Evolutionary conservation across 75 land plant genomes (phyloP).

Genomic region (Selaginella moellendorffii): DNA sequence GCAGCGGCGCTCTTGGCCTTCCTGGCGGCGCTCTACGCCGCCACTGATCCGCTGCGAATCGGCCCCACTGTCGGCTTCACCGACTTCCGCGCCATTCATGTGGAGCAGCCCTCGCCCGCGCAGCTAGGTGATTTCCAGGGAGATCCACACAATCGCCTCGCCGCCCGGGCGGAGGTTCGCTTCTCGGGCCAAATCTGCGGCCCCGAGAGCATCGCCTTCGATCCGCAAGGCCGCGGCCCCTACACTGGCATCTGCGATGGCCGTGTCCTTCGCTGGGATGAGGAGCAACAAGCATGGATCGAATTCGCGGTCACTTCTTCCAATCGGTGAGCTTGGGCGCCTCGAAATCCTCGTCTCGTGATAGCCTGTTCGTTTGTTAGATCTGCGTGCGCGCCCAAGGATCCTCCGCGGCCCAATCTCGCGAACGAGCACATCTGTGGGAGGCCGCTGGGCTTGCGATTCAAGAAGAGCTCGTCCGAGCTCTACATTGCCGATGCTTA

Average conservation of each 20-base stretch:
- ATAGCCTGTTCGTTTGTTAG: neutral
- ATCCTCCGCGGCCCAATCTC: slow-evolving; percentile 30
- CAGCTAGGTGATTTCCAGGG: neutral
- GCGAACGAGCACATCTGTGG: slow-evolving; percentile 46
- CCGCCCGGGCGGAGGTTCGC: neutral
- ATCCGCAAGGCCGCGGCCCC: slow-evolving; percentile 58
- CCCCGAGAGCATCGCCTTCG: slow-evolving; percentile 85
- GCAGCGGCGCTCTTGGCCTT: neutral
- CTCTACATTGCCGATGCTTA: slow-evolving; percentile 94
- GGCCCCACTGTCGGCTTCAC: neutral
- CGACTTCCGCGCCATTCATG: neutral
- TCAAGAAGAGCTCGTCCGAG: slow-evolving; percentile 70
- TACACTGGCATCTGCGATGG: slow-evolving; percentile 94
- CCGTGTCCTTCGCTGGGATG: slow-evolving; percentile 66
- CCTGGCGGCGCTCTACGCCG: neutral
- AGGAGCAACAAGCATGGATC: slow-evolving; percentile 25
- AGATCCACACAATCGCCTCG: neutral
- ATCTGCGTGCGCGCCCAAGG: slow-evolving; percentile 36
- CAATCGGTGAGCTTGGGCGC: slow-evolving; percentile 31
- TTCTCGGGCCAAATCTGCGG: slow-evolving; percentile 39
- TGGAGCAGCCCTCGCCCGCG: neutral
- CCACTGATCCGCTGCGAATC: neutral
- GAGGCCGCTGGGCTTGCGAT: slow-evolving; percentile 50
- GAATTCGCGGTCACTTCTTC: slow-evolving; percentile 68
- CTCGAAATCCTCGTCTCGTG: too few species aligned